A percentile compares a stretch with the other conserved stretches of the same genome.
Evolutionary conservation across 441 rosid species (phyloP).

Genomic region (Croton laevigatus): DNA sequence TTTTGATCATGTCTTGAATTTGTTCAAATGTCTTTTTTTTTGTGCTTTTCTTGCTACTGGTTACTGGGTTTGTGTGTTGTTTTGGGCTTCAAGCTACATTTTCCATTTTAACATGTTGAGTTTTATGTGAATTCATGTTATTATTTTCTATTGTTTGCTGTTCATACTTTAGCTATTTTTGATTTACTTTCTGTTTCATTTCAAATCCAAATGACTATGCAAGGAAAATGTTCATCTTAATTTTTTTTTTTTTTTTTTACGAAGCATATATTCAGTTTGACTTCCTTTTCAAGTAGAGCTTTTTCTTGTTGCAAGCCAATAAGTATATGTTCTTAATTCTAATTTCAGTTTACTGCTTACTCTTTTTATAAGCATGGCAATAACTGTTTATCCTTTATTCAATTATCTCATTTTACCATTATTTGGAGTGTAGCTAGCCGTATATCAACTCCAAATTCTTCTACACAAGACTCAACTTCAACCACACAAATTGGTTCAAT

Average conservation of each 20-base stretch:
- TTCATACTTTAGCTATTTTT: neutral
- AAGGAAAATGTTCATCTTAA: neutral
- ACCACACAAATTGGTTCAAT: no score
- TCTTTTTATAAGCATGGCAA: no score
- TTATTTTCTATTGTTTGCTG: neutral
- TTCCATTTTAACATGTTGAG: neutral
- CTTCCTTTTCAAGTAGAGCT: no score
- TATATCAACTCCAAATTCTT: no score
- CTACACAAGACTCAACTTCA: no score
- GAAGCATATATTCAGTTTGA: constrained; percentile 98
- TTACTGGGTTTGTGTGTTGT: neutral
- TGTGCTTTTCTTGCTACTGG: neutral
- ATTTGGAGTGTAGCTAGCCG: no score
- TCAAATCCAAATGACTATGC: neutral
- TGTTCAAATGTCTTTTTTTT: neutral
- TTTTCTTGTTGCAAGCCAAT: no score
- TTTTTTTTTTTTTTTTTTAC: neutral
- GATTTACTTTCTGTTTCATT: neutral
- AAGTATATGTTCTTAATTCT: no score
- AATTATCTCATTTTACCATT: no score
- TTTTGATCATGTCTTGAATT: neutral
- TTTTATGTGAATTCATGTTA: neutral
- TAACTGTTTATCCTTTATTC: no score
- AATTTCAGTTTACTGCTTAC: no score
- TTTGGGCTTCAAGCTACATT: neutral